These are phyloP conservation scores for Ceratobasidium sp. DNA, from an alignment of 1,284 basidiomycete species.

Conservation along the genomic window DNA sequence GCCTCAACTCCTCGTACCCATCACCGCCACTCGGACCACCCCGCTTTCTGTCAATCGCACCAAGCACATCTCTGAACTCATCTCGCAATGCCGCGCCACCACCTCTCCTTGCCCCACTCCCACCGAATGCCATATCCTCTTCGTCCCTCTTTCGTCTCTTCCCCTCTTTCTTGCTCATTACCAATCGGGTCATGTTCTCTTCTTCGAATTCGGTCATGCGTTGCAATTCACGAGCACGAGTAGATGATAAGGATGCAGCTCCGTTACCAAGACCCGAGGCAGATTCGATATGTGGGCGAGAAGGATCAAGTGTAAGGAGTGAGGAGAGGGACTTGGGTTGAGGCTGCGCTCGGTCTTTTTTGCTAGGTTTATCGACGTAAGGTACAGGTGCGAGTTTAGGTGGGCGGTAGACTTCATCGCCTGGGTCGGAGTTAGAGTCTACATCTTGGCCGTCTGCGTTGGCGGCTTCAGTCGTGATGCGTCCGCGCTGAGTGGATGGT, in stretches of 20 bases:
- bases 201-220: conserved; percentile 95
- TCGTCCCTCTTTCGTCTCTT: conserved; percentile 87
- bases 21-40: conserved; percentile 65
- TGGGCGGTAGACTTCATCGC: conserved; percentile 85
- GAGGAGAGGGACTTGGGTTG: conserved; percentile 80
- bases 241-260: conserved; percentile 68
- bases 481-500: conserved; percentile 40
- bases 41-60: conserved; percentile 65
- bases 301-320: conserved; percentile 73
- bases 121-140: conserved; percentile 92
- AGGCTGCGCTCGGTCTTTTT: conserved; percentile 66
- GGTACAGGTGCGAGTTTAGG: conserved; percentile 94
- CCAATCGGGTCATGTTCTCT: conserved; percentile 92
- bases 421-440: conserved; percentile 49
- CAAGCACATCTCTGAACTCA: conserved; percentile 86
- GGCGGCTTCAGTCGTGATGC: conserved; percentile 55
- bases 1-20: conserved; percentile 81
- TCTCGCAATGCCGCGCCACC: conserved; percentile 82
- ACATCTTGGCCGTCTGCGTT: conserved; percentile 54
- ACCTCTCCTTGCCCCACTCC: conserved; percentile 66
- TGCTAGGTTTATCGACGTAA: conserved; percentile 77
- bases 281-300: conserved; percentile 77
- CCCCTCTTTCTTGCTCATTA: conserved; percentile 92
- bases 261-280: conserved; percentile 81
- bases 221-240: conserved; percentile 82